Conservation (phyloP, 257 asterid genomes). For the Solanum chmielewskii region DNA sequence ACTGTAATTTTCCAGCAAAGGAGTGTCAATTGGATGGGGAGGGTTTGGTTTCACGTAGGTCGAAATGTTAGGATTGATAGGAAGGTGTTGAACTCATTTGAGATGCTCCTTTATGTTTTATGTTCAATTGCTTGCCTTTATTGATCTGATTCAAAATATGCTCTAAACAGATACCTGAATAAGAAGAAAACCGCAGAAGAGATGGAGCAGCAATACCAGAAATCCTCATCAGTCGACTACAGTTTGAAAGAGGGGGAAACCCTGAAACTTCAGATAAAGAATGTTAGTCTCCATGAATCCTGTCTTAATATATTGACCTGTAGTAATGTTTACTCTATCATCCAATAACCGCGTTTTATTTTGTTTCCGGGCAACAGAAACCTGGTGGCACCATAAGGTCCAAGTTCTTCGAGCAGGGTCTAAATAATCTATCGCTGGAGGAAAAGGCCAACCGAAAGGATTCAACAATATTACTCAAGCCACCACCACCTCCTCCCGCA, state of each 20-base stretch:
- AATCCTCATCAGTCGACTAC: constrained; percentile 72
- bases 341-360: neutral
- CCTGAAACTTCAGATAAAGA: constrained; percentile 73
- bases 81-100: neutral
- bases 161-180: constrained; percentile 58
- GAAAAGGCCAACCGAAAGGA: constrained; percentile 44
- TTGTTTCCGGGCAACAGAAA: constrained; percentile 27
- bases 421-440: constrained; percentile 56
- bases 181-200: constrained; percentile 96
- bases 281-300: constrained; percentile 23
- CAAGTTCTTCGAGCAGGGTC: constrained; percentile 79
- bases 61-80: neutral
- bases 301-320: neutral
- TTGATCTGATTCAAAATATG: neutral
- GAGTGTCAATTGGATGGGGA: neutral
- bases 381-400: constrained; percentile 35
- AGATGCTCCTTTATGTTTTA: neutral
- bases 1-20: neutral
- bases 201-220: constrained; percentile 91
- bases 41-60: neutral
- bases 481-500: constrained; percentile 64
- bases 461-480: constrained; percentile 29
- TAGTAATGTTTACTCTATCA: neutral
- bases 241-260: constrained; percentile 97
- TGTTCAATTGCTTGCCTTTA: neutral